Base-by-base conservation (phyloP, 768 basidiomycete genomes). In the Rhodotorula babjevae region DNA sequence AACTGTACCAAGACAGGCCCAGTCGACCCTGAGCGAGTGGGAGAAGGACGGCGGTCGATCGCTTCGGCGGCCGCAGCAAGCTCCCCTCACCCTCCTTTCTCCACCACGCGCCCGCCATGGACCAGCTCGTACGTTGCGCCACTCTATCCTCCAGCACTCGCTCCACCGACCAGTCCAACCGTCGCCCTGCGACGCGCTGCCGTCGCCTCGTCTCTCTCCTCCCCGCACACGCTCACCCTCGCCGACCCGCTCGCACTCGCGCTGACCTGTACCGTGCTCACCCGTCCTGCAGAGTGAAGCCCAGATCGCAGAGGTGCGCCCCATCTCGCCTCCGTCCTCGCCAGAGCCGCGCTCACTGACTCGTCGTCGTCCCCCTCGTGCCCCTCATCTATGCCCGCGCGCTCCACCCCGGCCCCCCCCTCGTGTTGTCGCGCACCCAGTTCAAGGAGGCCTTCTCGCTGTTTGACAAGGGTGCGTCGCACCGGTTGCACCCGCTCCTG, bases 361-460 rank as follows among this genome's bases (percentile, higher is more conserved):
- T 27, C 21, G 50, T 27, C 10, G 16, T 5, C 10, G 15, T 23
- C 27, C 12, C 36, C 14, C n/a, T 44, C 46, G 31, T 19, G 14
- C 63, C 23, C 29, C n/a, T 14, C 29, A 3, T 8, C 31, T 42
- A 3, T 10, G 2, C 47, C 4, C 47, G 10, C 31, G 3, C 40
- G 2, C 23, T 25, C 40, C 23, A 21, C 9, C 15, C 23, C 21
- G 25, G 80, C 8, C n/a, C n/a, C n/a, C n/a, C 9, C 36, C 36
- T 36, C 36, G 36, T 36, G 5, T n/a, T 10, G 15, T 2, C 44
- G 44, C 44, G n/a, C 27, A 23, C 27, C 91, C 93, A 95, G 83
- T 97, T 94, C 87, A 97, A 95, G 86, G 95, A 97, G 85, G 94
- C 94, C 62, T 97, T 98, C 84, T 92, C 93, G 70, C 86, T 98